phyloP scores from a whole-genome alignment of 176 grass and related monocot genomes.

The Oryza rufipogon region DNA sequence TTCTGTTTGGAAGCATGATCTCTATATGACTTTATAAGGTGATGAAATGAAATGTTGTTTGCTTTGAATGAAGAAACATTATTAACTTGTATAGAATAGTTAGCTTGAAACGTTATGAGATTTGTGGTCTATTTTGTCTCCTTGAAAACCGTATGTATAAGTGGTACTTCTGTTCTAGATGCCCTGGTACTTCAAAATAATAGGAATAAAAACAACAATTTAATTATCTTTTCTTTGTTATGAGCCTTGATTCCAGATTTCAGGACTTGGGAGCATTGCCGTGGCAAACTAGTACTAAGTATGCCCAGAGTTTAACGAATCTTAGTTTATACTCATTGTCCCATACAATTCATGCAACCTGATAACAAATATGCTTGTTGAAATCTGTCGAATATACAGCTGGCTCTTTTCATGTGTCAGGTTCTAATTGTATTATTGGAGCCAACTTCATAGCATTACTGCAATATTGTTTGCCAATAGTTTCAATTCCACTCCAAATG shows the following conservation, averaged over 20 bases:
- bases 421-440: background rate
- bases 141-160: slow-evolving; percentile 18
- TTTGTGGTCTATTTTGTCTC: slow-evolving; percentile 12
- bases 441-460: background rate
- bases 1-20: background rate
- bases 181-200: background rate
- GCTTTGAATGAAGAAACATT: slow-evolving; percentile 25
- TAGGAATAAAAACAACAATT: background rate
- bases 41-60: background rate
- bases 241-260: background rate
- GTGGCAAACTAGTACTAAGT: background rate
- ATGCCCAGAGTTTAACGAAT: background rate
- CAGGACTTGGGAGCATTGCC: background rate
- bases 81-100: slow-evolving; percentile 22
- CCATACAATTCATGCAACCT: background rate
- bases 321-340: background rate
- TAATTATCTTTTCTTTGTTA: background rate
- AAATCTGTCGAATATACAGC: background rate
- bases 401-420: background rate
- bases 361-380: background rate
- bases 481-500: slow-evolving; percentile 18
- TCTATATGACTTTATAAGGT: slow-evolving; percentile 7
- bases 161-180: background rate
- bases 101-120: background rate
- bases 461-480: background rate